These are phyloP conservation scores for Primulina tabacum DNA, from an alignment of 257 asterid species.

Conservation along the genomic window DNA sequence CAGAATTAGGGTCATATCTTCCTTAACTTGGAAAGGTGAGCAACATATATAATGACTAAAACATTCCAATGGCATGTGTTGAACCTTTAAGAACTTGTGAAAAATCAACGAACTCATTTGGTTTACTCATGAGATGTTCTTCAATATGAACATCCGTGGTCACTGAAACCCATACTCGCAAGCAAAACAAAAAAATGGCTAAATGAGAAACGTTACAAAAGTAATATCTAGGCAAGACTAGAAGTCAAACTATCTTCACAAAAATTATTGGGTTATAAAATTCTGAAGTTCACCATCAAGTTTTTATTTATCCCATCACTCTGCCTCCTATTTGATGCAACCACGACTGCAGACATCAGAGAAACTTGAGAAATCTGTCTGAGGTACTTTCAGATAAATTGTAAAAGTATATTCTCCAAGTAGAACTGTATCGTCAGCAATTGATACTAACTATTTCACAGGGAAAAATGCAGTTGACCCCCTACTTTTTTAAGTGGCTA, in stretches of 20 bases:
- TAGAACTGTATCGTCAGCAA: slow-evolving; percentile 2
- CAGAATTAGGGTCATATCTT: background rate
- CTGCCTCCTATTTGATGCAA: background rate
- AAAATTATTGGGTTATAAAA: background rate
- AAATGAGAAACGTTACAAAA: background rate
- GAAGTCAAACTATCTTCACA: background rate
- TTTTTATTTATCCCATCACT: background rate
- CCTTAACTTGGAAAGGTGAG: background rate
- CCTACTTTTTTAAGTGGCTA: no score
- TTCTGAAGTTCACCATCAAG: background rate
- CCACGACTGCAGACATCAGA: background rate
- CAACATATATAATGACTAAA: background rate
- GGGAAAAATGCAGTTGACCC: background rate
- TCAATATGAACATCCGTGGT: no score
- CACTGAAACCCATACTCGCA: background rate
- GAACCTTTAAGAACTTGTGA: background rate
- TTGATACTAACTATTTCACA: slow-evolving; percentile 10
- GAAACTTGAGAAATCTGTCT: background rate
- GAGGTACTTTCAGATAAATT: slow-evolving; percentile 12
- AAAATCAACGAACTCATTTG: background rate
- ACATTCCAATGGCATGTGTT: background rate
- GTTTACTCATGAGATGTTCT: background rate
- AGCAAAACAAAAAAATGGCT: background rate
- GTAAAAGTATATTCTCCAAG: background rate
- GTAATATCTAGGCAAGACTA: background rate